Conservation (phyloP, 2,329 filamentous ascomycete species). For the Hymenoscyphus scutula region DNA sequence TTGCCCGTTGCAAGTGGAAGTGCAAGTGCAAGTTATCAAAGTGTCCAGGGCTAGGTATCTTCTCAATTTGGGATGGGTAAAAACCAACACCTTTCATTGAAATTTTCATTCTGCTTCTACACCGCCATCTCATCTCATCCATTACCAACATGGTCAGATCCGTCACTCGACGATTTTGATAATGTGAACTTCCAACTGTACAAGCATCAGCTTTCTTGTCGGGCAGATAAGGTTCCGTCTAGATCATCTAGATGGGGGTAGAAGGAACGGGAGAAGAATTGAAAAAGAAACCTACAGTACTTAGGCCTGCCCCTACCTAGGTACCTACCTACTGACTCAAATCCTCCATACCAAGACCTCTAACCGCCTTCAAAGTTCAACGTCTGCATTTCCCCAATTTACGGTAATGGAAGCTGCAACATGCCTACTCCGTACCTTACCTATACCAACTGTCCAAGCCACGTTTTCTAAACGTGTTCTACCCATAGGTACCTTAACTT, state of each 20-base stretch:
- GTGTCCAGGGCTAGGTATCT: neutral
- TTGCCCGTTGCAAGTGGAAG: too few relatives aligned
- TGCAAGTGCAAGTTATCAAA: neutral
- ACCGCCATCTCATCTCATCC: slow-evolving; percentile 5
- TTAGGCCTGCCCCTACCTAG: too few relatives aligned
- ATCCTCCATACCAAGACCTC: neutral
- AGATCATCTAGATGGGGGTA: too few relatives aligned
- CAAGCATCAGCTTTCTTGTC: slow-evolving; percentile 2
- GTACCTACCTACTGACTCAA: too few relatives aligned
- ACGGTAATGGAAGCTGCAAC: too few relatives aligned
- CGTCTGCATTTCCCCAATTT: too few relatives aligned
- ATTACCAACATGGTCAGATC: neutral
- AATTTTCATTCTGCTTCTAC: neutral
- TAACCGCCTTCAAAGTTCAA: too few relatives aligned
- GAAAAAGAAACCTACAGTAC: neutral
- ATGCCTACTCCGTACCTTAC: too few relatives aligned
- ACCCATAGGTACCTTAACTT: too few relatives aligned
- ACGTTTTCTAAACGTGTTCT: neutral
- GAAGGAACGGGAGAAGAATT: neutral
- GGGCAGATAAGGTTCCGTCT: neutral
- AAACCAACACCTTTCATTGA: neutral
- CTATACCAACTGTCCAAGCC: too few relatives aligned
- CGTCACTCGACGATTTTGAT: neutral
- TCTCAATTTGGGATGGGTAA: neutral
- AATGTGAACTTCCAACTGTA: neutral